These are phyloP conservation scores for Porcisia hertigi DNA, from an alignment of 208 protist species.

Conservation along the genomic window DNA sequence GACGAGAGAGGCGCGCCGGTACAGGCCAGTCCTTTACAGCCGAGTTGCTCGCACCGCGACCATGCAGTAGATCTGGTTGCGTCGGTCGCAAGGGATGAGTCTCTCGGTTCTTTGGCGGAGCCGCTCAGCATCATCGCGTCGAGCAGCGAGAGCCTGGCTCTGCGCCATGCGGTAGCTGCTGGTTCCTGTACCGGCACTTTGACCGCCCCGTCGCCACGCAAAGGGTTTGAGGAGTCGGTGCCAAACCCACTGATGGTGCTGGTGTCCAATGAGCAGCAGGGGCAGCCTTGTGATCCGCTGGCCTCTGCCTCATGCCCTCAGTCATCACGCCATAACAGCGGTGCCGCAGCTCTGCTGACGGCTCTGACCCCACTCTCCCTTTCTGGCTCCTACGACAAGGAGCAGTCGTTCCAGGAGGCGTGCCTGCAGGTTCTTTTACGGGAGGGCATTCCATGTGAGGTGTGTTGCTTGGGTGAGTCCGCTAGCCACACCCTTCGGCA, in stretches of 20 bases:
- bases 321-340: background rate
- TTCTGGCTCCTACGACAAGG: slow-evolving; percentile 60
- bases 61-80: background rate
- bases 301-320: slow-evolving; percentile 9
- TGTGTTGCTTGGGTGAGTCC: slow-evolving; percentile 46
- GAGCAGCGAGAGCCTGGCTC: slow-evolving; percentile 6
- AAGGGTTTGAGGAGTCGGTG: slow-evolving; percentile 3
- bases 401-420: slow-evolving; percentile 60
- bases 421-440: slow-evolving; percentile 57
- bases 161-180: background rate
- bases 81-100: slow-evolving; percentile 1
- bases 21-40: slow-evolving; percentile 1
- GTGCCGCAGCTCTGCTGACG: slow-evolving; percentile 7
- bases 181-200: background rate
- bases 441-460: slow-evolving; percentile 76
- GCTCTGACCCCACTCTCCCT: slow-evolving; percentile 41
- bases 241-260: slow-evolving; percentile 25
- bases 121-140: background rate
- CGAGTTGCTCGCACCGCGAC: slow-evolving; percentile 4
- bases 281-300: background rate
- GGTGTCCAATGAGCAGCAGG: slow-evolving; percentile 8
- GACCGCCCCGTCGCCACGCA: slow-evolving; percentile 1
- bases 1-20: background rate
- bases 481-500: slow-evolving; percentile 33
- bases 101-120: background rate